These are phyloP conservation scores for Harringtonia lauricola DNA, from an alignment of 2,329 filamentous ascomycete genomes.

Conservation along the genomic window DNA sequence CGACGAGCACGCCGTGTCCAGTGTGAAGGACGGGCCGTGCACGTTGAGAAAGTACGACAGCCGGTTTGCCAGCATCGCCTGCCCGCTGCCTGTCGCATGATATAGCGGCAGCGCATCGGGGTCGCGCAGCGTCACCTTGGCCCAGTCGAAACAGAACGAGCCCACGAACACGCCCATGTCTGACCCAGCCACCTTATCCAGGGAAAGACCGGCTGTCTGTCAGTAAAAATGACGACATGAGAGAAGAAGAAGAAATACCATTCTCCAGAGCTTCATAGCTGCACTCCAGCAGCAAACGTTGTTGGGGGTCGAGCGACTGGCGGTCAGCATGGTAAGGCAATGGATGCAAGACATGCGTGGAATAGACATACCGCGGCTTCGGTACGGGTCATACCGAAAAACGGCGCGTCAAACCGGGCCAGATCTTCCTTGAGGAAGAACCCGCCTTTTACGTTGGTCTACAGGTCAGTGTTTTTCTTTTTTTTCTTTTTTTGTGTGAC, in stretches of 20 bases:
- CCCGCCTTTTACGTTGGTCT: conserved; percentile 18
- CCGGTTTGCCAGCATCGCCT: conserved; percentile 26
- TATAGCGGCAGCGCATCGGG: conserved; percentile 18
- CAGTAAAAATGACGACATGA: not conserved
- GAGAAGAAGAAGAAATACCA: conserved; percentile 2
- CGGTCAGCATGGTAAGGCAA: not conserved
- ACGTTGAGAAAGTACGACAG: conserved; percentile 30
- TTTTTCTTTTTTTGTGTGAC: not conserved
- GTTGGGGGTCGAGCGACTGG: conserved; percentile 12
- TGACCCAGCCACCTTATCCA: conserved; percentile 11
- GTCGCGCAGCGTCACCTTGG: conserved; percentile 12
- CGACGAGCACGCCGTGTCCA: conserved; percentile 35
- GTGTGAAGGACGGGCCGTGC: conserved; percentile 27
- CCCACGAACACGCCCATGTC: conserved; percentile 14
- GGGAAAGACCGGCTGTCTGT: conserved; percentile 12
- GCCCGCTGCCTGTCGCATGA: conserved; percentile 21
- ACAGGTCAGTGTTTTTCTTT: not conserved
- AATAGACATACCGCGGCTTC: conserved; percentile 16
- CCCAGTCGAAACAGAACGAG: conserved; percentile 19
- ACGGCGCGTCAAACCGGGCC: conserved; percentile 16
- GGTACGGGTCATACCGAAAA: conserved; percentile 17
- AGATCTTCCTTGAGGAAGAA: conserved; percentile 18
- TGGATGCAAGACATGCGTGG: not conserved
- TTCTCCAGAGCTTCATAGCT: conserved; percentile 18
- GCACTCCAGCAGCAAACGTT: conserved; percentile 11